Evolutionary conservation across 495 filamentous ascomycete genomes (phyloP).

Genomic region (Geoglossum glabrum): DNA sequence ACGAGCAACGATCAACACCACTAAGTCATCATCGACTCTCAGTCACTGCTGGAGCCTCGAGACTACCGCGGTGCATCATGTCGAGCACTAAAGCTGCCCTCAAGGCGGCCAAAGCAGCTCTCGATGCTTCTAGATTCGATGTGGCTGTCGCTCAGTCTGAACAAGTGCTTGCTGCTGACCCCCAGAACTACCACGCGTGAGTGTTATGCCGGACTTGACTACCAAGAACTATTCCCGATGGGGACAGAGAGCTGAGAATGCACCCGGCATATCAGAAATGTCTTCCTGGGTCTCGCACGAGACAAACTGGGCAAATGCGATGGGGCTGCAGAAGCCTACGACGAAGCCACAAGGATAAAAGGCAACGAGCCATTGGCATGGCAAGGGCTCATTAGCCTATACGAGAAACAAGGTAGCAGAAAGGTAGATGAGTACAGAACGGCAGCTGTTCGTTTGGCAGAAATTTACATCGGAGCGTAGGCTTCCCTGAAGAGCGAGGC

Average conservation of each 20-base stretch:
- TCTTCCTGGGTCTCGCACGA: slow-evolving; percentile 64
- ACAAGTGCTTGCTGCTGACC: slow-evolving; percentile 45
- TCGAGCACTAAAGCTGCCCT: slow-evolving; percentile 50
- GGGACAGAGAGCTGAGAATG: not conserved
- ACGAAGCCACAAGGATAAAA: slow-evolving; percentile 47
- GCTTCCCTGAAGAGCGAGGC: slow-evolving; percentile 10
- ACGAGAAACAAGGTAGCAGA: slow-evolving; percentile 48
- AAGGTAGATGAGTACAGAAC: slow-evolving; percentile 56
- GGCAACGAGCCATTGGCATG: slow-evolving; percentile 49
- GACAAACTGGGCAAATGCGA: slow-evolving; percentile 52
- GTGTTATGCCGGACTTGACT: slow-evolving; percentile 8
- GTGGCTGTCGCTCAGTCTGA: slow-evolving; percentile 47
- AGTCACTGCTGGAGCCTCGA: no score
- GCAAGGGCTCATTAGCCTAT: slow-evolving; percentile 77
- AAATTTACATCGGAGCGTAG: slow-evolving; percentile 47
- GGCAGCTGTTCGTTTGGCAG: slow-evolving; percentile 49
- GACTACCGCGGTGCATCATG: slow-evolving; percentile 18
- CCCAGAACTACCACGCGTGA: slow-evolving; percentile 66
- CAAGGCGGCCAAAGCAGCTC: slow-evolving; percentile 60
- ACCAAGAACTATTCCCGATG: not conserved
- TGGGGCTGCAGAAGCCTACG: slow-evolving; percentile 55
- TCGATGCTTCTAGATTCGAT: slow-evolving; percentile 64
- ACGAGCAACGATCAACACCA: no score
- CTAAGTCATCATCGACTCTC: no score
- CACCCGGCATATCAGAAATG: slow-evolving; percentile 26